These are phyloP conservation scores for Posidonia australis DNA, from an alignment of 106 monocot species.

Conservation along the genomic window DNA sequence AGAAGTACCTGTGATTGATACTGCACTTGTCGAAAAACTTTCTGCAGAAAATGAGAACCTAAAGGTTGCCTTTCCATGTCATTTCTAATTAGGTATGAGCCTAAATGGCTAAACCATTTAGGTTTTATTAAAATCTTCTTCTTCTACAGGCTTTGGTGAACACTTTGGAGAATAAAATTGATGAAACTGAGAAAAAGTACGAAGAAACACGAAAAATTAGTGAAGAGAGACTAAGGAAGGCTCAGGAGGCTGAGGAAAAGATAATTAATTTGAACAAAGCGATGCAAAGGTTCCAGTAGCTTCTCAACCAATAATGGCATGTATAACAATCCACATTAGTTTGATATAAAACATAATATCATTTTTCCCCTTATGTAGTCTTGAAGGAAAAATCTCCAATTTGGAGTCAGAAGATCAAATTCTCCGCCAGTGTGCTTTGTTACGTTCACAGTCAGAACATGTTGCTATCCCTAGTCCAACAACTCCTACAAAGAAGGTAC, in stretches of 20 bases:
- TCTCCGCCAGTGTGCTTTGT: slow-evolving; percentile 66
- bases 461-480: slow-evolving; percentile 34
- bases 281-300: slow-evolving; percentile 58
- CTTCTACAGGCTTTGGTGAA: slow-evolving; percentile 40
- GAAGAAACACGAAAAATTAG: slow-evolving; percentile 72
- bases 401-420: slow-evolving; percentile 91
- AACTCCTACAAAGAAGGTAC: slow-evolving; percentile 49
- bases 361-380: slow-evolving; percentile 24
- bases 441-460: slow-evolving; percentile 45
- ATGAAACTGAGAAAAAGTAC: slow-evolving; percentile 84
- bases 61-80: slow-evolving; percentile 22
- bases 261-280: slow-evolving; percentile 45
- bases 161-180: slow-evolving; percentile 78
- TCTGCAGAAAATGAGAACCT: slow-evolving; percentile 54
- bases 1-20: slow-evolving; percentile 57
- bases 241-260: slow-evolving; percentile 59
- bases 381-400: slow-evolving; percentile 63
- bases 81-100: too few species aligned
- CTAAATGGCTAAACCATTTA: not conserved
- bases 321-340: not conserved
- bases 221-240: slow-evolving; percentile 69
- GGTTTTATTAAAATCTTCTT: slow-evolving; percentile 1
- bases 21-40: slow-evolving; percentile 43
- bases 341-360: not conserved
- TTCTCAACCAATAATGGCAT: not conserved